Evolutionary conservation across 345 rosid species (phyloP).

Genomic region (Stellera chamaejasme): DNA sequence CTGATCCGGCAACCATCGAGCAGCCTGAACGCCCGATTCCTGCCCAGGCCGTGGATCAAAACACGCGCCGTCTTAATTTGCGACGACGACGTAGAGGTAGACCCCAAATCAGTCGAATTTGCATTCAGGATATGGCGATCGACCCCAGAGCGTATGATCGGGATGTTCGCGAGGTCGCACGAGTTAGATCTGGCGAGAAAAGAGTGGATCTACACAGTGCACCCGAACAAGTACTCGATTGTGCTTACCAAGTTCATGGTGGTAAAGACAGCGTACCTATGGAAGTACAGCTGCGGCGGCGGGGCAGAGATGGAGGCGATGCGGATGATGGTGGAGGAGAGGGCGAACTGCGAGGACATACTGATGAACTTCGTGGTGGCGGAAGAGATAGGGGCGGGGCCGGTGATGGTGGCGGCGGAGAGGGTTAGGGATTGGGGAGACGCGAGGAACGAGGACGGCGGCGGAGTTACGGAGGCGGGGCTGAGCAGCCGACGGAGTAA

Average conservation of each 20-base stretch:
- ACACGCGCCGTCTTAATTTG: conserved; percentile 56
- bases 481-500: conserved; percentile 53
- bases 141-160: conserved; percentile 41
- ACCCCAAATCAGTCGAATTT: conserved; percentile 35
- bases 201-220: conserved; percentile 73
- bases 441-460: conserved; percentile 37
- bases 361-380: conserved; percentile 68
- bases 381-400: conserved; percentile 42
- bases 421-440: conserved; percentile 72
- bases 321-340: conserved; percentile 45
- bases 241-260: conserved; percentile 67
- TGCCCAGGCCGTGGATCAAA: conserved; percentile 34
- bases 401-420: conserved; percentile 57
- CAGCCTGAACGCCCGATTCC: conserved; percentile 65
- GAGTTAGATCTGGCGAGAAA: conserved; percentile 35
- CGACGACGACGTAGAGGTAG: conserved; percentile 65
- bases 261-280: conserved; percentile 40
- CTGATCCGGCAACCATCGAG: conserved; percentile 40
- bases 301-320: conserved; percentile 39
- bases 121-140: conserved; percentile 52
- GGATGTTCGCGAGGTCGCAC: conserved; percentile 56
- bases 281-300: conserved; percentile 49
- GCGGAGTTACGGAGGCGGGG: conserved; percentile 40
- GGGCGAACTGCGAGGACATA: conserved; percentile 66
- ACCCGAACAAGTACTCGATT: conserved; percentile 58